Evolutionary conservation across 306 rosid species (phyloP), one percentile per base, ranked within the genome.

Genomic region (Inga leiocalycina): DNA sequence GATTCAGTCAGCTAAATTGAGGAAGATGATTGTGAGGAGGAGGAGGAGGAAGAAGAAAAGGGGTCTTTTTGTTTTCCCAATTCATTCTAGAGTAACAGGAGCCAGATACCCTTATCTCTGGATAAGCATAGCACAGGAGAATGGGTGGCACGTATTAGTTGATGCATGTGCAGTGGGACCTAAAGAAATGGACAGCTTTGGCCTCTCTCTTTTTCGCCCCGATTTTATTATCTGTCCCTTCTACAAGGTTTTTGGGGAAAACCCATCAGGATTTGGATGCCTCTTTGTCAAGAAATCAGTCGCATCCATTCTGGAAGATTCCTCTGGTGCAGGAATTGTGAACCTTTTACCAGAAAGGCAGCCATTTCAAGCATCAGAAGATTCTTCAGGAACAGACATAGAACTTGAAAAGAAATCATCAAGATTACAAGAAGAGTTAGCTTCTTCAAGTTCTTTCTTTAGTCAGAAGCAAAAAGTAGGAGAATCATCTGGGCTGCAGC

Each of bases 131-230:
- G 99, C 99, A 8, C 98, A 93, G 82, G 99, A 96, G 52, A 92
- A 96, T 78, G 92, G 93, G 44, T 96, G 99, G 98, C 97, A 96
- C 83, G 89, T 92, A 49, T 77, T 93, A 84, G 87, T 96, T 16
- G 99, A 93, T 78, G 98, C 97, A 74, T 96, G 98, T 88, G 97
- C 97, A 72, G 67, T 96, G 57, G 99, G 98, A 46, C 97, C 99
- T 1, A 93, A 93, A 81, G 98, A 96, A 79, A 93, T 89, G 99
- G 97, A 93, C 32, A 91, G 99, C 88, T 88, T 96, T 62, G 99
- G 91, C 74, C 92, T 96, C 76, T 96, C 97, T 44, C 91, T 96
- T 61, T 86, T 92, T 79, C 87, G 85, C 56, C 99, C 99, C 1
- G 99, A 93, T 52, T 96, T 96, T 79, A 94, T 96, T 41, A 84